Evolutionary conservation across 2,329 filamentous ascomycete genomes (phyloP), one percentile per base, ranked within the genome.

Genomic region (Claviceps quebecensis): DNA sequence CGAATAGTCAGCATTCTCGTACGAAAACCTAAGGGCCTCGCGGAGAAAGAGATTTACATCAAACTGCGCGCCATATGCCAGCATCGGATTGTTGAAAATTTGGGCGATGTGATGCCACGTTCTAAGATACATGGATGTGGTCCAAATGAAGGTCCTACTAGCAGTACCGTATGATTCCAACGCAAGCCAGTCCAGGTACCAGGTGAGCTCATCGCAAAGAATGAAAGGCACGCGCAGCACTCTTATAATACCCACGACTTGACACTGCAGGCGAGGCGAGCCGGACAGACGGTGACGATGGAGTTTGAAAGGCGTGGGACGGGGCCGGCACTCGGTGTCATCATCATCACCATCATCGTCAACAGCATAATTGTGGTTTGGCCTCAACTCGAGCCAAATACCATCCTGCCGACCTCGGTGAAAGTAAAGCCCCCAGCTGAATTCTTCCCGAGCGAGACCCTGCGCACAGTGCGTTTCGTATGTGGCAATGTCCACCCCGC

Each of bases 341-440:
- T 51, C 22, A 13, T 45, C 19, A 14, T 44, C 11, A 29, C 26
- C 26, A 29, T 29, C 8, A 4, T 29, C 26, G 9, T 29, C 26
- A 29, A 9, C 26, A 29, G 9, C 3, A 11, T 11, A 9, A 29
- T 29, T 29, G 26, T 29, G 8, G 26, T 29, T 34, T 23, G 47
- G 29, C 11, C 22, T 29, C 40, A 54, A 34, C 16, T 39, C 56
- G 52, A 64, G 64, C 61, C 60, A 62, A 8, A 58, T 60, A 22
- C 65, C 60, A 36, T 60, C 54, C 23, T 54, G 54, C 22, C 55
- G 53, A 43, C 50, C 52, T 39, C 60, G 60, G 49, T 68, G 62
- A 54, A 59, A 65, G 55, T 68, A 68, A 46, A 68, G 51, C n/a
- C 64, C 65, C 66, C 65, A 68, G 55, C 59, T 57, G 46, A 68